A percentile compares a stretch with the other conserved stretches of the same genome.
These are phyloP conservation scores for Phyllosticta citrichinensis DNA, from an alignment of 2,329 filamentous ascomycete genomes.

Conservation along the genomic window DNA sequence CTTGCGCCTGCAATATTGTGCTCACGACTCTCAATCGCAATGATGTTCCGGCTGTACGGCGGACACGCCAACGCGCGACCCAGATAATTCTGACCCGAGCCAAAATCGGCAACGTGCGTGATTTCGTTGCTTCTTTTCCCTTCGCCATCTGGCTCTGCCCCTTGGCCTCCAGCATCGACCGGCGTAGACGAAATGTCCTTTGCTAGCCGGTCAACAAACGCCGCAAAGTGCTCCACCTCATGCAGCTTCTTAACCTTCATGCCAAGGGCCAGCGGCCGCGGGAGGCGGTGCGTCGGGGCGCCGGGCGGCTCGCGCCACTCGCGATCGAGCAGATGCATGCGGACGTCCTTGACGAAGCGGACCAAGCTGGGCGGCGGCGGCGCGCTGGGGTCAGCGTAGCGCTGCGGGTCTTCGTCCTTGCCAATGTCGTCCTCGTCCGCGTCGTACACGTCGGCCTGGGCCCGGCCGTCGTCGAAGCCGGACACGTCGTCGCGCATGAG, in stretches of 20 bases:
- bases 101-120: constrained; percentile 89
- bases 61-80: constrained; percentile 75
- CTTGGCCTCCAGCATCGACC: neutral
- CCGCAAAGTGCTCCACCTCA: constrained; percentile 85
- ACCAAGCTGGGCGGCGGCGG: constrained; percentile 49
- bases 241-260: constrained; percentile 97
- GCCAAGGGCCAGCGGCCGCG: constrained; percentile 66
- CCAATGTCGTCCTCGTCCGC: neutral
- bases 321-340: constrained; percentile 57
- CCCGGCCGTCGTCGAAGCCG: constrained; percentile 15
- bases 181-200: constrained; percentile 33
- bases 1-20: constrained; percentile 80
- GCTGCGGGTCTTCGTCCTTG: constrained; percentile 16
- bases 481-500: constrained; percentile 68
- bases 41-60: constrained; percentile 76
- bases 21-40: constrained; percentile 81
- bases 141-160: neutral
- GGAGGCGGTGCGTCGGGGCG: constrained; percentile 17
- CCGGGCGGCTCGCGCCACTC: constrained; percentile 36
- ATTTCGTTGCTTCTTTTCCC: constrained; percentile 33
- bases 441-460: neutral
- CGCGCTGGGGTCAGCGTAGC: constrained; percentile 20
- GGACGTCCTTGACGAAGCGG: constrained; percentile 61
- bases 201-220: constrained; percentile 64
- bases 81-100: constrained; percentile 93